These are phyloP conservation scores for Ogataea populi-albae DNA, from an alignment of 805 yeast genomes.

Conservation along the genomic window DNA sequence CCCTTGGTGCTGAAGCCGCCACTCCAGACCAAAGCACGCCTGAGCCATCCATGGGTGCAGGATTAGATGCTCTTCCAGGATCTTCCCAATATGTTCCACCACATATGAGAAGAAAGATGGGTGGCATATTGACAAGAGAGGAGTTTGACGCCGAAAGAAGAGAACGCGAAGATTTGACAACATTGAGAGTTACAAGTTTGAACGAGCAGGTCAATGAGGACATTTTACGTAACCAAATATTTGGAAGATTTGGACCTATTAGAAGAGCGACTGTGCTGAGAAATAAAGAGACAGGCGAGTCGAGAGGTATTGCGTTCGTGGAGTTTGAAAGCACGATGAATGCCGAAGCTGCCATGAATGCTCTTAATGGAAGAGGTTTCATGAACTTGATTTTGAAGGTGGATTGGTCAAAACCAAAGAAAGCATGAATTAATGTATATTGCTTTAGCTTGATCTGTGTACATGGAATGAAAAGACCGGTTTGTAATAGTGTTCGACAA, in stretches of 20 bases:
- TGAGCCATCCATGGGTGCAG: constrained; percentile 18
- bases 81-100: constrained; percentile 60
- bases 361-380: constrained; percentile 86
- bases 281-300: constrained; percentile 89
- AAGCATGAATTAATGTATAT: no score
- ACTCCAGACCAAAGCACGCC: constrained; percentile 7
- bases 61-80: constrained; percentile 9
- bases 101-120: constrained; percentile 44
- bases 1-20: constrained; percentile 50
- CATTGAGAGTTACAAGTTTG: constrained; percentile 88
- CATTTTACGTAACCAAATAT: constrained; percentile 65
- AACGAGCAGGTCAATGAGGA: constrained; percentile 82
- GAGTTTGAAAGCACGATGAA: constrained; percentile 63
- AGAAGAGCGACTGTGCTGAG: constrained; percentile 81
- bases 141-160: constrained; percentile 38
- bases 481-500: no score
- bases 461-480: no score
- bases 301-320: constrained; percentile 95
- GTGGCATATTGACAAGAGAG: constrained; percentile 30
- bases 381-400: constrained; percentile 77
- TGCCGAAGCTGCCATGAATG: constrained; percentile 77
- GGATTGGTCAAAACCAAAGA: constrained; percentile 54
- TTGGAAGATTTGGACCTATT: constrained; percentile 61
- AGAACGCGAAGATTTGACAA: constrained; percentile 77
- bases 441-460: no score